These are phyloP conservation scores for Diaporthe humulicola DNA, from an alignment of 2,329 filamentous ascomycete genomes.

Conservation along the genomic window DNA sequence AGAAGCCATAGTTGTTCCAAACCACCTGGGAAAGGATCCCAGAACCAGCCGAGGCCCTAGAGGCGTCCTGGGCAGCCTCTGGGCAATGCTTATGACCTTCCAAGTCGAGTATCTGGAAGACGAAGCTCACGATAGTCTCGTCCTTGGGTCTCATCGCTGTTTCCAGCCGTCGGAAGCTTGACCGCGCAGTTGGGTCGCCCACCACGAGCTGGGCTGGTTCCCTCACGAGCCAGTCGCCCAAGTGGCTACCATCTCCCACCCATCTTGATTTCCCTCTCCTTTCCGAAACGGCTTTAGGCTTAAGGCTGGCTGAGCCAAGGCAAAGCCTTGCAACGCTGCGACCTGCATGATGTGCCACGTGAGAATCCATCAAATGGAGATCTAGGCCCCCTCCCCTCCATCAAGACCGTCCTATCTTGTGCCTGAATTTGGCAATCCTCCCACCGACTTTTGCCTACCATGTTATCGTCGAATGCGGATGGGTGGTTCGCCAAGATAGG, in stretches of 20 bases:
- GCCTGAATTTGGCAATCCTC: background rate
- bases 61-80: constrained; percentile 6
- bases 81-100: constrained; percentile 23
- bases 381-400: background rate
- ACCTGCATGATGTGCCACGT: constrained; percentile 21
- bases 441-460: background rate
- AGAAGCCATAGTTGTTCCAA: background rate
- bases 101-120: constrained; percentile 23
- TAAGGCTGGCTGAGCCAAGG: constrained; percentile 22
- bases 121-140: background rate
- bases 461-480: background rate
- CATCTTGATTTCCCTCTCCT: background rate
- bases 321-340: constrained; percentile 11
- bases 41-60: background rate
- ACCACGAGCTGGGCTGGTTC: background rate
- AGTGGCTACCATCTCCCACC: background rate
- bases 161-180: background rate
- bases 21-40: background rate
- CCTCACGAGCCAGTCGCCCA: background rate
- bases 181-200: background rate
- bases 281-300: background rate
- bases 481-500: constrained; percentile 13
- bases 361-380: background rate
- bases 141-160: constrained; percentile 4
- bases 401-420: background rate